Conservation (phyloP, 106 monocot genomes). For the Triglochin maritima region DNA sequence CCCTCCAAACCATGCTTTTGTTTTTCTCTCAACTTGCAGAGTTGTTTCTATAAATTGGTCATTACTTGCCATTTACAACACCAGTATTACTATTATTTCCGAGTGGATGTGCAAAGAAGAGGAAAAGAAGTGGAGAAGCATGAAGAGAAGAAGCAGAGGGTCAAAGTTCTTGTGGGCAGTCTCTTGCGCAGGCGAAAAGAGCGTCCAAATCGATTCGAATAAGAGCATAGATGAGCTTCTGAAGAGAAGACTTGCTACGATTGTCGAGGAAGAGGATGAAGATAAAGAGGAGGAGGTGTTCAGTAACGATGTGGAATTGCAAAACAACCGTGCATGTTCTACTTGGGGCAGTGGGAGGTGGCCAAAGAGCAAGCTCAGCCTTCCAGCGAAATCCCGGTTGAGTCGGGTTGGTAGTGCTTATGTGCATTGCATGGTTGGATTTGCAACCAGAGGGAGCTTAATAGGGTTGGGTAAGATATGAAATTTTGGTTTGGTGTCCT, state of each 20-base stretch:
- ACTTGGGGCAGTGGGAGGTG: background rate
- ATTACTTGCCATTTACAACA: background rate
- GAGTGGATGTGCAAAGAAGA: background rate
- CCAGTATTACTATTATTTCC: background rate
- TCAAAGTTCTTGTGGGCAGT: conserved; percentile 9
- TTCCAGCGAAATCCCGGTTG: background rate
- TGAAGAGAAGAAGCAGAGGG: background rate
- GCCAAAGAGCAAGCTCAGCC: background rate
- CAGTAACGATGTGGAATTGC: background rate
- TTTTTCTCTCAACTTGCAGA: background rate
- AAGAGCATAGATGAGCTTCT: conserved; percentile 16
- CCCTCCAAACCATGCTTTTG: too few species aligned
- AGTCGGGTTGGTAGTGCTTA: background rate
- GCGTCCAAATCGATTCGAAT: conserved; percentile 1
- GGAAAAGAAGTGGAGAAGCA: background rate
- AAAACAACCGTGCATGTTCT: background rate
- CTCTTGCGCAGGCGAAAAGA: conserved; percentile 10
- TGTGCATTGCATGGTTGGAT: background rate
- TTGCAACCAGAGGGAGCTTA: background rate
- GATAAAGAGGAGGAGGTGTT: background rate
- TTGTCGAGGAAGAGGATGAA: conserved; percentile 6
- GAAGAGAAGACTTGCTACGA: conserved; percentile 9
- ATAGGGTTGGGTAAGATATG: background rate
- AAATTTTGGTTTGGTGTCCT: too few species aligned
- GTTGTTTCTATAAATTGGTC: background rate